A percentile compares a stretch with the other conserved stretches of the same genome.
phyloP scores from a whole-genome alignment of 2,329 filamentous ascomycete species.

The Alternaria ventricosa region DNA sequence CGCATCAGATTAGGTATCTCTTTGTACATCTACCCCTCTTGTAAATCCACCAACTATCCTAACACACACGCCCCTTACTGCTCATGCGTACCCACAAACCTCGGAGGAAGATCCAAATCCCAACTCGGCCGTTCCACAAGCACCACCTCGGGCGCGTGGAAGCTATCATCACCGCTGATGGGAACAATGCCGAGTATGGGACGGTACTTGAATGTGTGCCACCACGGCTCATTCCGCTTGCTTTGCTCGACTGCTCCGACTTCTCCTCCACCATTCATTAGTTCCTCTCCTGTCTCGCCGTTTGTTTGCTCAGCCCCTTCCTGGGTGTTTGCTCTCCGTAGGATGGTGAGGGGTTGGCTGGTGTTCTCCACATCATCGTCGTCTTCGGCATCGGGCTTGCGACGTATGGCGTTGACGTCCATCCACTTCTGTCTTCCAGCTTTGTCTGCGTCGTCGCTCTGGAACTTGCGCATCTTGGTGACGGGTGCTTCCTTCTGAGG shows the following conservation, averaged over 20 bases:
- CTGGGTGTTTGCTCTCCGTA: conserved; percentile 34
- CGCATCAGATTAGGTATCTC: conserved; percentile 4
- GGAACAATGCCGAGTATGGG: conserved; percentile 82
- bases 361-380: conserved; percentile 40
- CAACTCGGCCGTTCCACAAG: conserved; percentile 86
- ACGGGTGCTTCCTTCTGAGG: conserved; percentile 55
- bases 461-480: conserved; percentile 57
- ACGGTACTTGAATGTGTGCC: conserved; percentile 91
- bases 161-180: conserved; percentile 54
- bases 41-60: background rate
- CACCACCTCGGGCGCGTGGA: conserved; percentile 73
- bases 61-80: conserved; percentile 10
- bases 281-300: conserved; percentile 18
- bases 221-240: conserved; percentile 56
- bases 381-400: conserved; percentile 36
- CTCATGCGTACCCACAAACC: conserved; percentile 57
- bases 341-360: conserved; percentile 27
- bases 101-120: conserved; percentile 78
- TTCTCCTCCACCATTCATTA: conserved; percentile 17
- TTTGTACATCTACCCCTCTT: background rate
- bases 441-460: conserved; percentile 46
- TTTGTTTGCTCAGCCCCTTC: conserved; percentile 26
- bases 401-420: conserved; percentile 31
- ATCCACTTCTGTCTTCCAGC: conserved; percentile 34
- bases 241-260: conserved; percentile 27